Evolutionary conservation across 2,329 filamentous ascomycete species (phyloP).

Genomic region (Hypoxylon sp.): DNA sequence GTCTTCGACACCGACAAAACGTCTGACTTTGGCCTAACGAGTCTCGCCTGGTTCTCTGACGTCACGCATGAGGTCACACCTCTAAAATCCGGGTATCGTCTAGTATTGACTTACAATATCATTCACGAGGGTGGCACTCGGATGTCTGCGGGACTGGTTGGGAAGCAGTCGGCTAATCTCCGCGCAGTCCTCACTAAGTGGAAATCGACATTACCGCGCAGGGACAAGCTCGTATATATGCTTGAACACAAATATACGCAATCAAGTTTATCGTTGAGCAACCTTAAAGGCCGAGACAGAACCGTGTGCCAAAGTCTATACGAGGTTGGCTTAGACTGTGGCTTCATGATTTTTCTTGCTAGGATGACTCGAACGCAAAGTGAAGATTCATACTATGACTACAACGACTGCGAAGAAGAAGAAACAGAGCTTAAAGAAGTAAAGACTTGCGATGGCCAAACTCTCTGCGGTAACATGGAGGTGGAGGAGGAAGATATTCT

Average conservation of each 20-base stretch:
- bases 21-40: slow-evolving; percentile 53
- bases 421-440: slow-evolving; percentile 22
- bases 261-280: slow-evolving; percentile 41
- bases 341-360: slow-evolving; percentile 43
- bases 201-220: not conserved
- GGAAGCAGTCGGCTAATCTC: slow-evolving; percentile 32
- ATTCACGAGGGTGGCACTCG: slow-evolving; percentile 49
- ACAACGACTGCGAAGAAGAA: slow-evolving; percentile 14
- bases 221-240: slow-evolving; percentile 35
- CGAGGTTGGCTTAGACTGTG: slow-evolving; percentile 30
- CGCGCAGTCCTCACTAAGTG: slow-evolving; percentile 35
- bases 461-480: not conserved
- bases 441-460: slow-evolving; percentile 22
- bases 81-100: slow-evolving; percentile 60
- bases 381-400: not conserved
- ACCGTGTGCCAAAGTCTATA: slow-evolving; percentile 39
- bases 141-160: slow-evolving; percentile 38
- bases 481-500: slow-evolving; percentile 35
- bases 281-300: slow-evolving; percentile 48
- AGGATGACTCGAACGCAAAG: slow-evolving; percentile 36
- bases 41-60: slow-evolving; percentile 63
- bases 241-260: slow-evolving; percentile 49
- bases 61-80: slow-evolving; percentile 63
- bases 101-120: slow-evolving; percentile 66
- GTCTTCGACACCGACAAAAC: slow-evolving; percentile 52